A percentile compares a stretch with the other conserved stretches of the same genome.
Evolutionary conservation across 148 eudicot species (phyloP).

Genomic region (Hydrangea macrophylla): DNA sequence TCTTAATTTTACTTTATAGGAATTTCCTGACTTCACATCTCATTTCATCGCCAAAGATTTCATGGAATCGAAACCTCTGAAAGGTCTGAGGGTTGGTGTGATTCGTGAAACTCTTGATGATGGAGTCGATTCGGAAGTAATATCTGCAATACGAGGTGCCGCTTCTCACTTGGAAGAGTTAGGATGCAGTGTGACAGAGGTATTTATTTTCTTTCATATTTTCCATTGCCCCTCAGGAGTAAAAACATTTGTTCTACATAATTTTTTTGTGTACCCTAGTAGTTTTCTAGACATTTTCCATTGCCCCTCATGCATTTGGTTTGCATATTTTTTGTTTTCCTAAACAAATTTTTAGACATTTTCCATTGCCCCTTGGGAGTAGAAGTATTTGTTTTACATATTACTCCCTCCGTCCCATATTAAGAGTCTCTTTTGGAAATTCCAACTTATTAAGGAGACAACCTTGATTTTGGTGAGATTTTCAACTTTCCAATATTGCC

Average conservation of each 20-base stretch:
- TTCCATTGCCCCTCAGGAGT: conserved; percentile 4
- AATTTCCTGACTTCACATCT: conserved; percentile 71
- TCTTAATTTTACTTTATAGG: conserved; percentile 42
- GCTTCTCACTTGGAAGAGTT: conserved; percentile 83
- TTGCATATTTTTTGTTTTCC: too few relatives aligned
- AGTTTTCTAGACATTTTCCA: too few relatives aligned
- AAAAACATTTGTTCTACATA: neutral
- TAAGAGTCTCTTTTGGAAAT: too few relatives aligned
- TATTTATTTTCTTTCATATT: conserved; percentile 20
- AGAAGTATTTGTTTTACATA: too few relatives aligned
- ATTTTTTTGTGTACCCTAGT: too few relatives aligned
- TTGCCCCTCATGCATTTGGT: too few relatives aligned
- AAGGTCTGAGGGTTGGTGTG: conserved; percentile 86
- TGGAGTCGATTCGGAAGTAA: conserved; percentile 76
- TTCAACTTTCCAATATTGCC: too few relatives aligned
- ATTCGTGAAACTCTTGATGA: conserved; percentile 85
- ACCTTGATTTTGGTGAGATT: too few relatives aligned
- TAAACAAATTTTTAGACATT: too few relatives aligned
- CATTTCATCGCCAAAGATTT: conserved; percentile 50
- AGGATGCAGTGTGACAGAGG: conserved; percentile 89
- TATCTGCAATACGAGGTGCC: conserved; percentile 66
- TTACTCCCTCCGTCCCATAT: too few relatives aligned
- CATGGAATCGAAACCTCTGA: conserved; percentile 71
- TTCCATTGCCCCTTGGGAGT: too few relatives aligned
- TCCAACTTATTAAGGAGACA: too few relatives aligned